Evolutionary conservation across 805 yeast species (phyloP).

Genomic region (Kodamaea laetipori): DNA sequence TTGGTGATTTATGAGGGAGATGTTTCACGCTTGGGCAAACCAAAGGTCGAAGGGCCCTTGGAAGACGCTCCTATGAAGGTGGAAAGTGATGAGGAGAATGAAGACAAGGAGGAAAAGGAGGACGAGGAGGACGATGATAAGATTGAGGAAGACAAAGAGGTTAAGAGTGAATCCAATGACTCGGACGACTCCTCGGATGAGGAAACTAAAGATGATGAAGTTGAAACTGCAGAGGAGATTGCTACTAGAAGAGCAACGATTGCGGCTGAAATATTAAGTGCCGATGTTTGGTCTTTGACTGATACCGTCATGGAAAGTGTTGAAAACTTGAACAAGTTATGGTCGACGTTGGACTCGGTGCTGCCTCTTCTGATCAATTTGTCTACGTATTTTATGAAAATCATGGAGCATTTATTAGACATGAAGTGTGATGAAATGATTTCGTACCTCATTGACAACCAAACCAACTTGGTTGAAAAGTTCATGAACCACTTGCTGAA

Average conservation of each 20-base stretch:
- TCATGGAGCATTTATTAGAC: slow-evolving; percentile 65
- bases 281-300: slow-evolving; percentile 92
- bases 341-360: slow-evolving; percentile 75
- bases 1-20: slow-evolving; percentile 38
- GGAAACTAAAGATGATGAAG: slow-evolving; percentile 21
- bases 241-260: slow-evolving; percentile 40
- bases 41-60: not conserved
- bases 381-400: slow-evolving; percentile 88
- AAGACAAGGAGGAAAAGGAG: slow-evolving; percentile 26
- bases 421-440: slow-evolving; percentile 53
- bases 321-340: slow-evolving; percentile 64
- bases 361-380: slow-evolving; percentile 70
- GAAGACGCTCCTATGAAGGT: not conserved
- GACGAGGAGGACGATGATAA: slow-evolving; percentile 24
- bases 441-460: slow-evolving; percentile 45
- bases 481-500: slow-evolving; percentile 46
- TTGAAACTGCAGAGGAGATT: slow-evolving; percentile 35
- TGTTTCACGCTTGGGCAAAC: not conserved
- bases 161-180: slow-evolving; percentile 14
- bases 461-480: slow-evolving; percentile 41
- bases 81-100: slow-evolving; percentile 7
- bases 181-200: slow-evolving; percentile 14
- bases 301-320: slow-evolving; percentile 83
- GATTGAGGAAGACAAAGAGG: slow-evolving; percentile 30
- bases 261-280: slow-evolving; percentile 86